Evolutionary conservation across 129 eudicot genomes (phyloP), one percentile per base, ranked within the genome.

Genomic region (Tanacetum coccineum): DNA sequence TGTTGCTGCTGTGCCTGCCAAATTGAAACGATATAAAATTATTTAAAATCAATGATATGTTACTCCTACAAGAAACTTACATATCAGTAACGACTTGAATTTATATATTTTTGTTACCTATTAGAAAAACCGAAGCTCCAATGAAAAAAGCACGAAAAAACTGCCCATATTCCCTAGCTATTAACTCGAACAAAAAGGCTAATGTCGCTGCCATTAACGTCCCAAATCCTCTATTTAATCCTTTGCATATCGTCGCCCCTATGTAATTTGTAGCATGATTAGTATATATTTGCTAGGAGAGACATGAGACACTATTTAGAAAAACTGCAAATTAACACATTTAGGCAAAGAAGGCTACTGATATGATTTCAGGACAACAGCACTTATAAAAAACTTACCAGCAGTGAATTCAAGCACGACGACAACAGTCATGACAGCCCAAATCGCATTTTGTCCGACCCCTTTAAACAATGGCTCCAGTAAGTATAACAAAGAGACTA

Each of bases 401-500:
- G 93, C 96, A 26, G 99, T 93, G 74, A 93, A 93, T 71, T 93
- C 96, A 6, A 93, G 99, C n/a, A 93, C 99, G 9, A 93, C 90
- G 17, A 89, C 99, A 0, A 93, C 96, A 19, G 99, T 93, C 93
- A 93, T 86, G 80, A 93, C 93, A 42, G 99, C 99, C 99, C 99
- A 93, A 10, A 89, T 82, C 13, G 91, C 93, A 68, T 84, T 93
- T 19, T 82, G 68, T 20, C 93, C 96, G 17, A 93, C 66, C 17
- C 89, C 87, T 62, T 82, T 69, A 72, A 81, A 86, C 82, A 84
- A 82, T 0, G 99, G 96, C 67, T 87, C 93, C 66, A 81, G 2
- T 13, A 93, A 73, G 69, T 93, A 93, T 60, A 93, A 48, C 81
- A 89, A 70, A 1, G 99, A 88, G 26, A 89, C 96, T 64, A 89